A percentile compares a stretch with the other conserved stretches of the same genome.
These are phyloP conservation scores for Clohesyomyces aquaticus DNA, from an alignment of 495 filamentous ascomycete genomes.

Conservation along the genomic window DNA sequence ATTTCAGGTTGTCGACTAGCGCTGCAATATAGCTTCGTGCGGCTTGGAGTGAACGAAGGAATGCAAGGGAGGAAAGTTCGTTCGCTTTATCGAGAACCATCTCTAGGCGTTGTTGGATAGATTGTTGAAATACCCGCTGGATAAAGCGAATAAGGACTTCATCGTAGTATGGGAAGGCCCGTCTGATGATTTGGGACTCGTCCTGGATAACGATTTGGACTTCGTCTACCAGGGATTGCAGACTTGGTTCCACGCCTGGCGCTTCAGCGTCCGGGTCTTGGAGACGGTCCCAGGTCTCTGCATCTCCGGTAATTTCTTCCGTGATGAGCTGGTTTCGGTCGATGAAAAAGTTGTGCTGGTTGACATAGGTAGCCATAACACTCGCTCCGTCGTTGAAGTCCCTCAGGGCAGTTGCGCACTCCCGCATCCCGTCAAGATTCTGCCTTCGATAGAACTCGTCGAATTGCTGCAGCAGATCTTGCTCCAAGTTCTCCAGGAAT, in stretches of 20 bases:
- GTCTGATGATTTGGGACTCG: conserved; percentile 91
- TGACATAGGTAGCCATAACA: conserved; percentile 93
- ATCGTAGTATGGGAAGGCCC: conserved; percentile 95
- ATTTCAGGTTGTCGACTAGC: conserved; percentile 88
- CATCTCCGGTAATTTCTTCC: conserved; percentile 83
- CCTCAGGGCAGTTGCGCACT: conserved; percentile 85
- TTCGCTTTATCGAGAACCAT: conserved; percentile 95
- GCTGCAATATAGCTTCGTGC: conserved; percentile 82
- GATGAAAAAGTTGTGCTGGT: conserved; percentile 99
- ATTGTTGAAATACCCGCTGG: conserved; percentile 96
- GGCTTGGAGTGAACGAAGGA: conserved; percentile 86
- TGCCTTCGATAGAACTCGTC: conserved; percentile 92
- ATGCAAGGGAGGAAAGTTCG: conserved; percentile 86
- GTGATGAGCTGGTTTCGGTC: conserved; percentile 86
- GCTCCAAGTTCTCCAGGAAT: conserved; percentile 93
- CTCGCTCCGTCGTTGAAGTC: conserved; percentile 96
- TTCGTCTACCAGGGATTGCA: conserved; percentile 90
- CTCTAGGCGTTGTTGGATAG: conserved; percentile 91
- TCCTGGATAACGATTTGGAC: conserved; percentile 95
- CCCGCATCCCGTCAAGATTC: conserved; percentile 89
- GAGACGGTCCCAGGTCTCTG: conserved; percentile 79
- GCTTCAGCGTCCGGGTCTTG: conserved; percentile 93
- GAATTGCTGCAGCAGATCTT: conserved; percentile 93
- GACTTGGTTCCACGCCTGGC: conserved; percentile 85
- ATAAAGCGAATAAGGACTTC: conserved; percentile 89